Conservation (phyloP, 2,329 filamentous ascomycete genomes). For the Aureobasidium uvarum region DNA sequence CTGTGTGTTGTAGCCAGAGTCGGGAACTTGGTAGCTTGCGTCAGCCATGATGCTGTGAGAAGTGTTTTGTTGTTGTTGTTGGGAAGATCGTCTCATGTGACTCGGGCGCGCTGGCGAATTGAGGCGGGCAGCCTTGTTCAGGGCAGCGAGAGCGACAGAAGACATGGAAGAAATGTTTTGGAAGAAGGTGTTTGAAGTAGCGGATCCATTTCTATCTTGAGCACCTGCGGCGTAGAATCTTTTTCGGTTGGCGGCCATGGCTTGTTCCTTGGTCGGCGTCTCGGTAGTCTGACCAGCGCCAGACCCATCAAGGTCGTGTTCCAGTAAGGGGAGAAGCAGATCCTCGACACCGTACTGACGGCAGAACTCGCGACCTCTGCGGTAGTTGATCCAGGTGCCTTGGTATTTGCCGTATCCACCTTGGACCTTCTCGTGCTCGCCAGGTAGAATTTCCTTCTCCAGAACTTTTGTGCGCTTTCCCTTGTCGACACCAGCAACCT, state of each 20-base stretch:
- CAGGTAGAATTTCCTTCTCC: constrained; percentile 94
- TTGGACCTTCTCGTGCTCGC: constrained; percentile 97
- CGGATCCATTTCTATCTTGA: constrained; percentile 57
- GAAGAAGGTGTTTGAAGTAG: constrained; percentile 82
- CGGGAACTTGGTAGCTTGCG: constrained; percentile 49
- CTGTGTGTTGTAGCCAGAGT: constrained; percentile 68
- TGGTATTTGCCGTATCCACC: constrained; percentile 99
- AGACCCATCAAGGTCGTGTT: constrained; percentile 76
- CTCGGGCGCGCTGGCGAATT: constrained; percentile 76
- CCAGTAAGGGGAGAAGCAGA: constrained; percentile 68
- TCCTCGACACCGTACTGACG: constrained; percentile 75
- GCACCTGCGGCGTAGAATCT: constrained; percentile 77
- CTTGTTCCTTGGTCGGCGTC: constrained; percentile 97
- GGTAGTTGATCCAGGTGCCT: constrained; percentile 96
- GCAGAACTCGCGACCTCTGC: constrained; percentile 88
- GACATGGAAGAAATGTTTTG: constrained; percentile 94
- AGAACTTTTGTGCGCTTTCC: constrained; percentile 96
- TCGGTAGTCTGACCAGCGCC: constrained; percentile 73
- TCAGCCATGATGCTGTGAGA: constrained; percentile 52
- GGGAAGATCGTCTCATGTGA: constrained; percentile 68
- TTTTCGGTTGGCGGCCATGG: constrained; percentile 90
- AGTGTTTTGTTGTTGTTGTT: constrained; percentile 60
- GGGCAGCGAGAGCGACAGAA: constrained; percentile 88
- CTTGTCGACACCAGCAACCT: constrained; percentile 95
- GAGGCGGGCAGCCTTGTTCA: constrained; percentile 86